A percentile compares a stretch with the other conserved stretches of the same genome.
Conservation (phyloP, 495 filamentous ascomycete genomes). For the Annulohypoxylon moriforme region DNA sequence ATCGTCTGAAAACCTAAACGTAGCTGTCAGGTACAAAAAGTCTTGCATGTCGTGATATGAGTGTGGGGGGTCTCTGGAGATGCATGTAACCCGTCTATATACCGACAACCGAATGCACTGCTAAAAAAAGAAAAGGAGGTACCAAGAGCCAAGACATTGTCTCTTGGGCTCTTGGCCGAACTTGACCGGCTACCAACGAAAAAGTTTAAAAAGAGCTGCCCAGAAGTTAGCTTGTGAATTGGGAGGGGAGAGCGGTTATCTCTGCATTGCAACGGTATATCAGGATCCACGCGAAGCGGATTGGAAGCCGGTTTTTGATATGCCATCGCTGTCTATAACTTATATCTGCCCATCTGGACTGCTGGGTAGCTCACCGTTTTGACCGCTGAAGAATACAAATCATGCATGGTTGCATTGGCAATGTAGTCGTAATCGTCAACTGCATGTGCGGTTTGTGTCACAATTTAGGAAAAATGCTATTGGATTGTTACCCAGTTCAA, state of each 20-base stretch:
- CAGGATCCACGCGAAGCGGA: slow-evolving; percentile 14
- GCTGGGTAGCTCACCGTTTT: neutral
- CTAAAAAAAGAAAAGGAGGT: slow-evolving; percentile 40
- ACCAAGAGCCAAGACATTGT: slow-evolving; percentile 8
- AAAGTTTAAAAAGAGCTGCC: slow-evolving; percentile 10
- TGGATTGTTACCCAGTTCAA: slow-evolving; percentile 11
- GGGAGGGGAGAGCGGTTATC: slow-evolving; percentile 11
- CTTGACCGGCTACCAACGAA: slow-evolving; percentile 29
- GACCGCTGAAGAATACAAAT: neutral
- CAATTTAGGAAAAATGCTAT: slow-evolving; percentile 21
- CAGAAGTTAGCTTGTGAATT: slow-evolving; percentile 6
- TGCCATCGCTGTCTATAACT: slow-evolving; percentile 1
- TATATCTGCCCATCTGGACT: neutral
- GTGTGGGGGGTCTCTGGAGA: slow-evolving; percentile 25
- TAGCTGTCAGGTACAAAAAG: slow-evolving; percentile 36
- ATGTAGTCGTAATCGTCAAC: slow-evolving; percentile 1
- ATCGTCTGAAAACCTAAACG: slow-evolving; percentile 20
- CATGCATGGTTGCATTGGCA: slow-evolving; percentile 28
- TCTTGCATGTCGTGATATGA: slow-evolving; percentile 28
- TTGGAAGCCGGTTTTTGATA: slow-evolving; percentile 13
- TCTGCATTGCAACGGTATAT: slow-evolving; percentile 22
- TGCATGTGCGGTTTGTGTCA: slow-evolving; percentile 22
- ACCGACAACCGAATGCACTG: neutral
- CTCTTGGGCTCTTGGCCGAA: slow-evolving; percentile 33
- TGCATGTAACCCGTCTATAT: slow-evolving; percentile 30